Evolutionary conservation across 2,329 filamentous ascomycete species (phyloP).

Genomic region (Epichloe hybrida): DNA sequence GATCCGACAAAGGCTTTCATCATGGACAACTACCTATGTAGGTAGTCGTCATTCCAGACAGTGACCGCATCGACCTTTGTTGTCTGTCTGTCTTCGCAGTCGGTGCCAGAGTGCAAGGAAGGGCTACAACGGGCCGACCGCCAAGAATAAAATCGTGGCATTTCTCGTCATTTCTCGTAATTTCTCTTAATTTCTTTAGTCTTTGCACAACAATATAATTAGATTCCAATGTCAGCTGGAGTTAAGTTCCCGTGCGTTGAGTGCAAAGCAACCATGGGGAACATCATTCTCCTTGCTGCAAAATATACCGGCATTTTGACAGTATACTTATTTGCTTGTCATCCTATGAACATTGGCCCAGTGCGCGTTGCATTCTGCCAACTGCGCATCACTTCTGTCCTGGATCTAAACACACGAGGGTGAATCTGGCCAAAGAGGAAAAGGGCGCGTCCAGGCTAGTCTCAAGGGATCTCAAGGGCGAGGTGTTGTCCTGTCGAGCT

Average conservation of each 20-base stretch:
- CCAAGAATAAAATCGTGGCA: background rate
- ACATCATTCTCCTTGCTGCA: background rate
- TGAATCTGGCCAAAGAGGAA: background rate
- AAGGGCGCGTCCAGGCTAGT: background rate
- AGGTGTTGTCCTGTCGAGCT: background rate
- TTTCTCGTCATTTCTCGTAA: background rate
- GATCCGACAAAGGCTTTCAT: background rate
- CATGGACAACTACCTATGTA: background rate
- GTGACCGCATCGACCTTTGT: background rate
- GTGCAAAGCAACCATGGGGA: background rate
- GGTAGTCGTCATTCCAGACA: background rate
- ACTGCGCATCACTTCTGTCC: background rate
- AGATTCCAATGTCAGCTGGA: background rate
- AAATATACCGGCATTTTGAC: background rate
- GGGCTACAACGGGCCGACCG: background rate
- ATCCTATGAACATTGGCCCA: background rate
- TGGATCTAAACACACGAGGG: background rate
- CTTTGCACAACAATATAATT: background rate
- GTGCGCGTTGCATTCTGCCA: background rate
- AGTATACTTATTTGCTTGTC: background rate
- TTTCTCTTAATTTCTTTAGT: background rate
- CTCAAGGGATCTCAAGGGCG: too few relatives aligned
- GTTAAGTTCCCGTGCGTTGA: background rate
- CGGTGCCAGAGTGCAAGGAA: background rate
- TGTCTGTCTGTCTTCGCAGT: background rate